Evolutionary conservation across 805 yeast species (phyloP).

Genomic region (Candida montana): DNA sequence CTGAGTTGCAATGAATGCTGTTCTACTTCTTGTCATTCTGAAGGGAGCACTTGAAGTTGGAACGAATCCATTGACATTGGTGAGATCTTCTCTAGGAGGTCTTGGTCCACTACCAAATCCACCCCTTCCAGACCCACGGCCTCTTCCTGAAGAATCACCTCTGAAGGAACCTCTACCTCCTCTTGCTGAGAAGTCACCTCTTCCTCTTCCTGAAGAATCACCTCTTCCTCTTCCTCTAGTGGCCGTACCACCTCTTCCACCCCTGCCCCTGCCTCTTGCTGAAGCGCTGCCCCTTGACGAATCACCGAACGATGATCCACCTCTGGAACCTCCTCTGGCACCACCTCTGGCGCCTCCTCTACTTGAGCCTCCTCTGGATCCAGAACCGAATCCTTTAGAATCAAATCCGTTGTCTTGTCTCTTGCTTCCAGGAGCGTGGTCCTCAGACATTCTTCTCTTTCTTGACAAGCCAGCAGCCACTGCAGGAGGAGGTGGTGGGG

Average conservation of each 20-base stretch:
- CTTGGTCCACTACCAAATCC: neutral
- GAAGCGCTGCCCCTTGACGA: too few species aligned
- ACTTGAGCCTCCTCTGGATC: neutral
- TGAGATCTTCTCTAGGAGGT: neutral
- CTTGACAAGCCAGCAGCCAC: conserved; percentile 5
- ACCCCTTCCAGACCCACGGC: conserved; percentile 1
- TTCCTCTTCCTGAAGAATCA: neutral
- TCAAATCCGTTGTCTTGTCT: neutral
- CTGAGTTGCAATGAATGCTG: neutral
- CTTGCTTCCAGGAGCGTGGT: neutral
- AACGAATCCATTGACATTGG: conserved; percentile 4
- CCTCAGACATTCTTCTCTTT: conserved; percentile 9
- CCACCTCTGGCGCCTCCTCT: conserved; percentile 3
- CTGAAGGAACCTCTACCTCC: neutral
- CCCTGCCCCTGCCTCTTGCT: conserved; percentile 3
- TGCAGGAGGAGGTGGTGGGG: neutral
- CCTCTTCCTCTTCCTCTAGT: neutral
- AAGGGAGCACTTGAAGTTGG: neutral
- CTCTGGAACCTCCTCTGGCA: neutral
- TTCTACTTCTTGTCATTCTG: neutral
- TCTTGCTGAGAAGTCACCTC: neutral
- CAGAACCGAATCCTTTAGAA: neutral
- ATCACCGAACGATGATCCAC: too few species aligned
- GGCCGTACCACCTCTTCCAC: conserved; percentile 1
- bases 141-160: neutral